Evolutionary conservation across 2,329 filamentous ascomycete genomes (phyloP), one percentile per base, ranked within the genome.

Genomic region (Beauveria asiatica): DNA sequence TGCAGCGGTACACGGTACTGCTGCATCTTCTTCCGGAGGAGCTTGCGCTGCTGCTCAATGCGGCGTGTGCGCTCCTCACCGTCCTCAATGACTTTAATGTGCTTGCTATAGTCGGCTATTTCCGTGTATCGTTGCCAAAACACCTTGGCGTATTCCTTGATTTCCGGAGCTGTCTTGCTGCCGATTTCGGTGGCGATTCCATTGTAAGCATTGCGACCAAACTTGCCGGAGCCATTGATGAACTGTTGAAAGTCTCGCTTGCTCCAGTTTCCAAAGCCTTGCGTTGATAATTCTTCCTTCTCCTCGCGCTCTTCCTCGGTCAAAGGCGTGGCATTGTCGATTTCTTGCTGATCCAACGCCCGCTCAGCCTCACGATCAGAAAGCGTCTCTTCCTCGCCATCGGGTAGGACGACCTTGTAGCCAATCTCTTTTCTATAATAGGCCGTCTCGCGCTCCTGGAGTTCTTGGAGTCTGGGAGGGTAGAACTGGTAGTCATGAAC

Each of bases 401-500:
- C 93, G 0, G 87, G 75, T n/a, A 97, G 79, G 17, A 91, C 90
- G 19, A 94, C 90, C 72, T 97, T 97, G 76, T 97, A 95, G 27
- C 88, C 89, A 66, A 97, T 96, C 71, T 97, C 92, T 74, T 97
- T 97, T 64, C 94, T 88, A 72, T 96, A 97, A 72, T 83, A 96
- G 0, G 94, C 93, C 0, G 94, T 99, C 76, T 99, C 94, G 68
- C 93, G 90, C 64, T 99, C 94, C 72, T 99, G 94, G 8, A 99
- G 81, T 67, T 97, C 92, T 30, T 87, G 84, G 10, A 99, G 83
- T 49, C 87, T 83, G 0, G 86, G 80, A 0, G 93, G 92, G 73
- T 96, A 99, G 77, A 99, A 99, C 69, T 99, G 94, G 73, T 96
- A 97, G 73, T 99, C 94, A 68, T 97, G 92, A 45, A 96, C 89